These are phyloP conservation scores for Thermothielavioides terrestris DNA, from an alignment of 495 filamentous ascomycete genomes.

Conservation along the genomic window DNA sequence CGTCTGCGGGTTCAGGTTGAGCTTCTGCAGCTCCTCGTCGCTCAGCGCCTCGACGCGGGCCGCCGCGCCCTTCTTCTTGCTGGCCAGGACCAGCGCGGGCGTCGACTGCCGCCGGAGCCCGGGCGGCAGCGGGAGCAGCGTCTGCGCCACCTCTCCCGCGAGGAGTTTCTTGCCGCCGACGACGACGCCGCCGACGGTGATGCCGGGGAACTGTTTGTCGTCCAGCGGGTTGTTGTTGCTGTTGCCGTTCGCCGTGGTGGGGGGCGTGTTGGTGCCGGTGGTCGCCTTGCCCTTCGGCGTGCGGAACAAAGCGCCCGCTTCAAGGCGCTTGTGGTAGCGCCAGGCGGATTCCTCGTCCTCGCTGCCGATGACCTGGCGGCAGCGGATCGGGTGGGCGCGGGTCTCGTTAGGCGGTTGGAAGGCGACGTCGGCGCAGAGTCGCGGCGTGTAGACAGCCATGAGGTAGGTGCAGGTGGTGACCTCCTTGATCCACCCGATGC, in stretches of 20 bases:
- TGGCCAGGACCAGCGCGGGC: constrained; percentile 22
- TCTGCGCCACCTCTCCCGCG: constrained; percentile 29
- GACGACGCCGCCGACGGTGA: constrained; percentile 42
- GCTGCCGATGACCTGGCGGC: constrained; percentile 55
- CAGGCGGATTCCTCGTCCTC: constrained; percentile 49
- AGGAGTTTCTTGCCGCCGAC: constrained; percentile 45
- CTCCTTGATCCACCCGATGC: constrained; percentile 93
- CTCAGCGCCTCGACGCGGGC: constrained; percentile 36
- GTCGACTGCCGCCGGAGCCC: constrained; percentile 20
- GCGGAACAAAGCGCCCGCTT: constrained; percentile 44
- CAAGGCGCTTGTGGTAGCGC: constrained; percentile 46
- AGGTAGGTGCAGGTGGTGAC: constrained; percentile 87
- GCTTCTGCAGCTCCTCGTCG: constrained; percentile 55
- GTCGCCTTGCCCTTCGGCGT: constrained; percentile 24
- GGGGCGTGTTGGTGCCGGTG: not conserved
- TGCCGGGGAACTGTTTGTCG: constrained; percentile 20
- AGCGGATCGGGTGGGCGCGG: constrained; percentile 68
- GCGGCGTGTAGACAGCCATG: constrained; percentile 89
- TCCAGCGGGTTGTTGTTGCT: not conserved
- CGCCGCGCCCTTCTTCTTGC: constrained; percentile 1
- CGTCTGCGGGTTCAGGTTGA: constrained; percentile 59
- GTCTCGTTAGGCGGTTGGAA: constrained; percentile 81
- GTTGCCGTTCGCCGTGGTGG: not conserved
- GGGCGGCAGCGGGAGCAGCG: constrained; percentile 30
- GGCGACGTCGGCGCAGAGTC: constrained; percentile 85